Base-by-base conservation (phyloP, 1,284 basidiomycete species). In the Ustilago trichophora region DNA sequence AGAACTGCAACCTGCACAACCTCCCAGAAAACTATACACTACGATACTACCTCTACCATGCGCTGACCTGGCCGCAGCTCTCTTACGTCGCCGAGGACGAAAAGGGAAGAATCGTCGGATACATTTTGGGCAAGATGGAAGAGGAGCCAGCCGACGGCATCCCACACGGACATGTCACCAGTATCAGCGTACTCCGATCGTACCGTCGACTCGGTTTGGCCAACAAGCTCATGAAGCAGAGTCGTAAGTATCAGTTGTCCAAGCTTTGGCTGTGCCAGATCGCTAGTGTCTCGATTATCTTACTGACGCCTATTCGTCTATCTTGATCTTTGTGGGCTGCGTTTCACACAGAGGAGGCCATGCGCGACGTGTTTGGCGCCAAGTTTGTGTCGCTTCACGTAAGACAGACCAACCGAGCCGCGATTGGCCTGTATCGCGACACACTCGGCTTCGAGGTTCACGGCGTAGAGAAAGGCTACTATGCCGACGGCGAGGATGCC, bases 41-140 rank as follows among this genome's bases (percentile, higher is more conserved):
- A 53, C 60, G 76, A 40, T 81, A 79, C 58, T 80, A 95, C 85
- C 85, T 93, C 44, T 93, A 92, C 81, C 92, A 95, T 78, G 85
- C 88, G 7, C 83, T 94, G 76, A 92, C 90, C 9, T 98, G 94
- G 94, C 94, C 94, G 1, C 89, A 92, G 69, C 85, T 97, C 19
- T 95, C 92, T 3, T 98, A 91, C 80, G 92, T 98, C 16, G 94
- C 93, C 0, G 92, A 95, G 78, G 92, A 95, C 76, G 87, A 88
- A 59, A 89, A 89, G 76, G 92, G 93, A 0, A 86, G 91, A 43
- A 89, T 97, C 41, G 92, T 98, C 1, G 94, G 94, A 19, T 97
- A 97, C 82, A 93, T 97, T 21, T 84, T 97, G 11, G 92, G 91
- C 0, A 95, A 95, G 82, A 94, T 97, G 94, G 78, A 80, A 33